These are phyloP conservation scores for Aspergillus eucalypticola DNA, from an alignment of 2,329 filamentous ascomycete genomes.

Conservation along the genomic window DNA sequence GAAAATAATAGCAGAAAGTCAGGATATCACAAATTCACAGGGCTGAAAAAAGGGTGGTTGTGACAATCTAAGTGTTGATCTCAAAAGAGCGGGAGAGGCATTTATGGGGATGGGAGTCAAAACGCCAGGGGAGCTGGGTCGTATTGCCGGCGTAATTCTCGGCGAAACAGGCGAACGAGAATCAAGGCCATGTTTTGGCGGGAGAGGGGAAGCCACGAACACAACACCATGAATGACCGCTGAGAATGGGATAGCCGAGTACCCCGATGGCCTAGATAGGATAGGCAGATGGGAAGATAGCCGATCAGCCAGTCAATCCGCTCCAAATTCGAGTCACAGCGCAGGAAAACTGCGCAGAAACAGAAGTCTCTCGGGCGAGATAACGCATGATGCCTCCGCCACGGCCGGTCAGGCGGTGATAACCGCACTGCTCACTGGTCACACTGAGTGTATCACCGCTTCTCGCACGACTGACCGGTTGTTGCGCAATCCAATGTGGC, in stretches of 20 bases:
- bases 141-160: conserved; percentile 19
- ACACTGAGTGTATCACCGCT: background rate
- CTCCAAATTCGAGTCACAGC: background rate
- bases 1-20: background rate
- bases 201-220: conserved; percentile 7
- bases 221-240: conserved; percentile 7
- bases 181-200: conserved; percentile 4
- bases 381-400: background rate
- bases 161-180: conserved; percentile 17
- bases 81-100: background rate
- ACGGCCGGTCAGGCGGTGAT: background rate
- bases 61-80: background rate
- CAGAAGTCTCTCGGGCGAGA: background rate
- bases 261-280: background rate
- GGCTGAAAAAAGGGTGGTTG: background rate
- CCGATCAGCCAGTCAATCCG: background rate
- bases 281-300: background rate
- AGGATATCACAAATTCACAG: background rate
- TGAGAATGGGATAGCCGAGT: background rate
- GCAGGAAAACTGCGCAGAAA: background rate
- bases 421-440: background rate
- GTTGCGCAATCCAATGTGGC: conserved; percentile 16
- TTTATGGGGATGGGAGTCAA: conserved; percentile 10
- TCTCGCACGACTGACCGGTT: conserved; percentile 4
- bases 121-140: conserved; percentile 1